These are phyloP conservation scores for Talaromyces borbonicus DNA, from an alignment of 495 filamentous ascomycete genomes.

Conservation along the genomic window DNA sequence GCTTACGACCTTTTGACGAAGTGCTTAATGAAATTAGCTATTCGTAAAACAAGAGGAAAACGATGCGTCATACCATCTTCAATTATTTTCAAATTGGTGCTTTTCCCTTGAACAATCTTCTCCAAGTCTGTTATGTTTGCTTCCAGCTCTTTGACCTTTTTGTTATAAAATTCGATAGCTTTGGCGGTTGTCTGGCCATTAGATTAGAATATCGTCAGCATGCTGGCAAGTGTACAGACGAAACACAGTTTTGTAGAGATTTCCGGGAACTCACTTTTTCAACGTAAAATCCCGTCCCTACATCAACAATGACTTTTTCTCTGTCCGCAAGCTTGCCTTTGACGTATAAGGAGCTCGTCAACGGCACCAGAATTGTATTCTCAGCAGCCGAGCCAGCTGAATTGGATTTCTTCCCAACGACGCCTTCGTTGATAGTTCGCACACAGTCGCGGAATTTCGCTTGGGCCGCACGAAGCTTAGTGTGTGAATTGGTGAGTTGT, in stretches of 20 bases:
- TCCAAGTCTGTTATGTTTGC: conserved; percentile 77
- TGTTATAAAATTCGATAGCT: conserved; percentile 74
- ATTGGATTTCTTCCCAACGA: conserved; percentile 23
- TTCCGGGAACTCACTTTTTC: conserved; percentile 69
- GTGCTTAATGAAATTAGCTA: conserved; percentile 21
- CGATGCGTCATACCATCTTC: conserved; percentile 62
- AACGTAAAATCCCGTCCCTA: conserved; percentile 93
- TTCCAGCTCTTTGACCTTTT: conserved; percentile 71
- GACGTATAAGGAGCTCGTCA: conserved; percentile 91
- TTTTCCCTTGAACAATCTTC: conserved; percentile 75
- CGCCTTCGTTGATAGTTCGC: conserved; percentile 53
- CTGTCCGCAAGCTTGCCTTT: conserved; percentile 69
- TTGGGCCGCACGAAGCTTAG: conserved; percentile 80
- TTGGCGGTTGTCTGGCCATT: conserved; percentile 49
- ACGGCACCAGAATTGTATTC: conserved; percentile 67
- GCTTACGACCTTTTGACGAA: conserved; percentile 39
- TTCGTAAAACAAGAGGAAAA: background rate
- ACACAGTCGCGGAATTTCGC: conserved; percentile 87
- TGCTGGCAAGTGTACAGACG: background rate
- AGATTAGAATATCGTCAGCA: background rate
- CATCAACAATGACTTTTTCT: conserved; percentile 81
- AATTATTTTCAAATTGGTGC: conserved; percentile 70
- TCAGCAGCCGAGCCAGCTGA: conserved; percentile 18
- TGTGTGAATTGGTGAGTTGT: conserved; percentile 81
- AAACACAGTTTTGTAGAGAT: background rate